A percentile compares a stretch with the other conserved stretches of the same genome.
Conservation (phyloP, 352 stramenopile genomes). For the Pythium aquatile region DNA sequence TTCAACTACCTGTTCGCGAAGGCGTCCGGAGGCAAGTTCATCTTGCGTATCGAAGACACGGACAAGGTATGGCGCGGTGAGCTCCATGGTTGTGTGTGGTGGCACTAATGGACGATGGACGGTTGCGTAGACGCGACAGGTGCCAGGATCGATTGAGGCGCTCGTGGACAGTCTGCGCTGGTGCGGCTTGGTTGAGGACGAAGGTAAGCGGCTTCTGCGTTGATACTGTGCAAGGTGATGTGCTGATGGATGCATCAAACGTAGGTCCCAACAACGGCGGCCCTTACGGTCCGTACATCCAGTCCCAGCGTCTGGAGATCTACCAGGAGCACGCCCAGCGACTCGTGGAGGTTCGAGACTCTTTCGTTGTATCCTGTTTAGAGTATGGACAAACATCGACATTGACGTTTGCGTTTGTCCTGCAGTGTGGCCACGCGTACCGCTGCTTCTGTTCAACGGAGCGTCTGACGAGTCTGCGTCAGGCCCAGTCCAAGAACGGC, state of each 20-base stretch:
- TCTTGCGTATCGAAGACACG: slow-evolving; percentile 92
- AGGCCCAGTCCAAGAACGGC: slow-evolving; percentile 89
- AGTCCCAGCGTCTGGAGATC: slow-evolving; percentile 94
- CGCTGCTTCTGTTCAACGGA: slow-evolving; percentile 97
- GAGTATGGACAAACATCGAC: background rate
- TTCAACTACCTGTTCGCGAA: slow-evolving; percentile 94
- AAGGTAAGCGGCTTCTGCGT: slow-evolving; percentile 55
- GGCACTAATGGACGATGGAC: background rate
- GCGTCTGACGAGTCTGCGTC: slow-evolving; percentile 90
- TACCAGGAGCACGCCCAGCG: slow-evolving; percentile 91
- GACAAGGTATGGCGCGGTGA: slow-evolving; percentile 58
- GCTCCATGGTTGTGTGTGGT: background rate
- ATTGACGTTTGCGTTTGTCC: background rate
- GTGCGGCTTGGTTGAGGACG: slow-evolving; percentile 96
- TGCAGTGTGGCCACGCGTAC: slow-evolving; percentile 91
- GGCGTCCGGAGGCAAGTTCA: slow-evolving; percentile 77
- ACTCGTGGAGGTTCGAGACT: slow-evolving; percentile 67
- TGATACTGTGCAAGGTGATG: background rate
- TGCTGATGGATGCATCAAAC: background rate
- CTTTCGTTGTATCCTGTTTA: too few species aligned
- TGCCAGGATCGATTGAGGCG: slow-evolving; percentile 81
- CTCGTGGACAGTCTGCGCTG: slow-evolving; percentile 90
- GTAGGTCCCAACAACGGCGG: slow-evolving; percentile 87
- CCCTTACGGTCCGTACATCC: slow-evolving; percentile 94
- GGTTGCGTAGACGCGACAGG: slow-evolving; percentile 61